These are phyloP conservation scores for Gracilaria vermiculophylla DNA, from an alignment of 23 red algal species.

Conservation along the genomic window DNA sequence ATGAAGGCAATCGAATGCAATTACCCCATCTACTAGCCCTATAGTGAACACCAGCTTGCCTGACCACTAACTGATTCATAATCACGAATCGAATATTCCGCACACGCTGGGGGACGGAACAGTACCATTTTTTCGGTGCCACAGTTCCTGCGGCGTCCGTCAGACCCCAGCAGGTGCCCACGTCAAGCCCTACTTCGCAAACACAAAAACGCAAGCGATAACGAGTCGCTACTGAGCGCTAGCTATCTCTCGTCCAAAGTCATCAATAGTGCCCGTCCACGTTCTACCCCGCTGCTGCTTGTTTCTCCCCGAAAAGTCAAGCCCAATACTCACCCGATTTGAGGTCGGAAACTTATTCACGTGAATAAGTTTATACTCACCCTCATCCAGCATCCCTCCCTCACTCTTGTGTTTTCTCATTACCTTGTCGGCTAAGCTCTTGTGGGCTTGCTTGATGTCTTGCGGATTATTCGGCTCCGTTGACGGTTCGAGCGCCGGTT, in stretches of 20 bases:
- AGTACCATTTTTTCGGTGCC: too few species aligned
- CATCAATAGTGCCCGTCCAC: slow-evolving; percentile 82
- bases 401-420: slow-evolving; percentile 14
- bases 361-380: slow-evolving; percentile 56
- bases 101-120: neutral
- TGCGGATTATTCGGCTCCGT: neutral
- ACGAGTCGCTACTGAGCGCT: neutral
- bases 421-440: slow-evolving; percentile 52
- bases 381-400: slow-evolving; percentile 33
- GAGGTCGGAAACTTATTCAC: slow-evolving; percentile 36
- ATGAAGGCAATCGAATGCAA: neutral
- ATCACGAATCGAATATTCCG: neutral
- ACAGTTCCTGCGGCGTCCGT: neutral
- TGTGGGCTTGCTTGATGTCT: slow-evolving; percentile 29
- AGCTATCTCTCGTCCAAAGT: slow-evolving; percentile 61
- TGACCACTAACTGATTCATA: neutral
- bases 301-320: slow-evolving; percentile 73
- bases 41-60: too few species aligned
- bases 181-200: neutral
- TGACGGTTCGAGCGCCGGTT: slow-evolving; percentile 17
- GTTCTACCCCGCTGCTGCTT: slow-evolving; percentile 42
- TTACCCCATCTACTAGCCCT: neutral
- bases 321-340: slow-evolving; percentile 73
- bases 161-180: neutral
- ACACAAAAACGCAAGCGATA: neutral